Evolutionary conservation across 495 filamentous ascomycete genomes (phyloP), one percentile per base, ranked within the genome.

Genomic region (Aspergillus carlsbadensis): DNA sequence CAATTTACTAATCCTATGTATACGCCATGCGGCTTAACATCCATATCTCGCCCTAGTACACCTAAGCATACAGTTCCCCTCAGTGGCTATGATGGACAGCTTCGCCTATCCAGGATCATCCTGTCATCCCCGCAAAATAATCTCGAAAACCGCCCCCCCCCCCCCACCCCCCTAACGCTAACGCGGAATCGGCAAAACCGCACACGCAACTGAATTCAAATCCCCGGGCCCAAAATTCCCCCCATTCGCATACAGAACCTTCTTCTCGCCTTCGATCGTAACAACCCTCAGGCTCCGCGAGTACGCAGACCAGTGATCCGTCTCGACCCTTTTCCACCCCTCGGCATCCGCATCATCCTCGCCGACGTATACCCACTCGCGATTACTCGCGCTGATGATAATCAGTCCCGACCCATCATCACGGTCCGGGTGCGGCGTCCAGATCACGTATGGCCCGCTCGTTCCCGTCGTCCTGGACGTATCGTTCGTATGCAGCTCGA

Each of bases 241-340:
- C 22, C 58, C 58, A 45, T 55, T 56, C 17, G 26, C 44, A 43
- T 44, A 42, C 6, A 60, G 35, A 20, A 60, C 17, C 17, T 50
- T 49, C 41, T 43, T 59, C 21, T 47, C n/a, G 11, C 43, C 57
- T 10, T 48, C 17, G n/a, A 49, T 14, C 0, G 48, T 50, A 1
- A 60, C 35, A 17, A 60, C 45, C 22, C 44, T 49, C 44, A 60
- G 24, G 29, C 35, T 45, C 15, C 58, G 34, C 24, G 58, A 60
- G 35, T 60, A 56, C 0, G 58, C 42, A 2, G 45, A 39, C 52
- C 58, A 55, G 20, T 51, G 22, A 2, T 39, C 33, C 0, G 43
- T 37, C 18, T 55, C 36, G 10, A 60, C 58, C 31, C 11, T 5
- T 44, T 45, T 56, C 58, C 58, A 60, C 6, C 36, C 45, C 0